A percentile compares a stretch with the other conserved stretches of the same genome.
phyloP scores from a whole-genome alignment of 805 yeast genomes.

The Metschnikowia hibisci region DNA sequence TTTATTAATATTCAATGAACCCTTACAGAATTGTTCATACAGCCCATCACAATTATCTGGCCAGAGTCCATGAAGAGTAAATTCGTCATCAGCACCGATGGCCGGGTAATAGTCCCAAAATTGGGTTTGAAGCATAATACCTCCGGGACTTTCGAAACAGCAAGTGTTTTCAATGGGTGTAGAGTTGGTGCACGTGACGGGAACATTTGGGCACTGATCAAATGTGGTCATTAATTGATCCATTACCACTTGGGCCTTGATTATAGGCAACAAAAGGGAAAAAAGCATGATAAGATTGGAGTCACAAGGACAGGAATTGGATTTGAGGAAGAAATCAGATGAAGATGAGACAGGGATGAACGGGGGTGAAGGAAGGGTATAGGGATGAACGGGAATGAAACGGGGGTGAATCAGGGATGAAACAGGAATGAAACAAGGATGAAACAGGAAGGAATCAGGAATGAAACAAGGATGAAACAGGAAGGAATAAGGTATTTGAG shows the following conservation, averaged over 20 bases:
- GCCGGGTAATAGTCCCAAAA: constrained; percentile 39
- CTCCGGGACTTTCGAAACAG: constrained; percentile 41
- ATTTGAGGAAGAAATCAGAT: too few relatives aligned
- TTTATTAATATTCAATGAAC: constrained; percentile 22
- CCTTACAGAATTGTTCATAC: constrained; percentile 36
- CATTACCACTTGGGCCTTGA: not conserved
- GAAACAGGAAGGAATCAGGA: too few relatives aligned
- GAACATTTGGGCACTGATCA: not conserved
- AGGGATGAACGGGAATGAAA: too few relatives aligned
- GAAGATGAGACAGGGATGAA: too few relatives aligned
- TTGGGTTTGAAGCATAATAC: constrained; percentile 39
- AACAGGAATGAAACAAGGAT: too few relatives aligned
- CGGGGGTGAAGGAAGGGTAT: too few relatives aligned
- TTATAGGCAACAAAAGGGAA: not conserved
- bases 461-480: too few relatives aligned
- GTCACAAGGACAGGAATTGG: too few relatives aligned
- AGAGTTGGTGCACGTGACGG: constrained; percentile 28
- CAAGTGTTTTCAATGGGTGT: constrained; percentile 47
- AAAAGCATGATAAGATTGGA: too few relatives aligned
- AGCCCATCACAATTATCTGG: constrained; percentile 41
- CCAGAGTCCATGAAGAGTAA: constrained; percentile 46
- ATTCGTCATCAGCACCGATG: constrained; percentile 31
- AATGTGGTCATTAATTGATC: not conserved
- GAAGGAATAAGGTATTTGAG: too few relatives aligned
- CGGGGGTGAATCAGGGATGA: too few relatives aligned